Evolutionary conservation across 228 moss, liverwort and hornwort species (phyloP).

Genomic region (Sphagnum fallax): DNA sequence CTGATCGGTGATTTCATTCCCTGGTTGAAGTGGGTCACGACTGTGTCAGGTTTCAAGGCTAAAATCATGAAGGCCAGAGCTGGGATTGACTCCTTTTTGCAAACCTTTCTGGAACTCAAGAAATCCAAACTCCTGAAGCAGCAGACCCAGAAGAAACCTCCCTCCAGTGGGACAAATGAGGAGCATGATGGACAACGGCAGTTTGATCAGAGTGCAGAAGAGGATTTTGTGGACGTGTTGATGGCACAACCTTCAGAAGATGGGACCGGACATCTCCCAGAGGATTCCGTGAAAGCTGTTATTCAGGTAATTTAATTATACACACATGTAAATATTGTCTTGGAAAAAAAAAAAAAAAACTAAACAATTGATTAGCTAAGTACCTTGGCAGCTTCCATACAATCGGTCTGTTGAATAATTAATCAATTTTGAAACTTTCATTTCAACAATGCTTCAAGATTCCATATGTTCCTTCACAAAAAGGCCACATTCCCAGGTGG

Average conservation of each 20-base stretch:
- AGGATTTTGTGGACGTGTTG: conserved; percentile 5
- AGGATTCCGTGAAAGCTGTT: neutral
- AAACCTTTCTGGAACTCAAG: neutral
- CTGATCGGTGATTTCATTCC: conserved; percentile 1
- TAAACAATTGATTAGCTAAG: no score
- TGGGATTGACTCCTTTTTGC: neutral
- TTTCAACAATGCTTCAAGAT: no score
- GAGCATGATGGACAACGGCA: neutral
- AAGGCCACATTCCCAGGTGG: no score
- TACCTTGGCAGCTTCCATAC: no score
- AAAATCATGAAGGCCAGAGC: neutral
- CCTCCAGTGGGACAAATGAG: neutral
- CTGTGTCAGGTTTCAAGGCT: neutral
- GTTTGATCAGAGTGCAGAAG: no score
- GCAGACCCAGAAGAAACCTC: neutral
- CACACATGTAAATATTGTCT: no score
- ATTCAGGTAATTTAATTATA: neutral
- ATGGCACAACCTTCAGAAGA: conserved; percentile 1
- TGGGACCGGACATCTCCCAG: neutral
- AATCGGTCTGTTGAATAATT: no score
- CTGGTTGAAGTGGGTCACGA: neutral
- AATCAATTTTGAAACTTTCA: no score
- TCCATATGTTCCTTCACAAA: no score
- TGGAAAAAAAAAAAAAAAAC: no score
- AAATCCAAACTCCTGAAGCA: neutral